Evolutionary conservation across 2,329 filamentous ascomycete genomes (phyloP), one percentile per base, ranked within the genome.

Genomic region (Aspergillus fructus): DNA sequence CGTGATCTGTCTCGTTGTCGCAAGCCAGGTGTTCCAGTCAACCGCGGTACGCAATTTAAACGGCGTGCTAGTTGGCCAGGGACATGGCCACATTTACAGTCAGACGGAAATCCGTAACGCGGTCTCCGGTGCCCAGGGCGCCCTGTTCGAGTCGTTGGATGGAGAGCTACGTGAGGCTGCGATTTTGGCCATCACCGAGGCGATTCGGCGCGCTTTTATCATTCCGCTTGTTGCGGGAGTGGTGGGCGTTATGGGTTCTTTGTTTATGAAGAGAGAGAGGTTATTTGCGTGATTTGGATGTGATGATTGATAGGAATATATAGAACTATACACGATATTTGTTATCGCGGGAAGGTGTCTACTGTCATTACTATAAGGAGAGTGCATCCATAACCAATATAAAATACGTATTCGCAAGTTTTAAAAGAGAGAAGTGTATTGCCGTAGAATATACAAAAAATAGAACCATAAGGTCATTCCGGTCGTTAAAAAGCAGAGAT

Each of bases 41-140:
- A 46, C 17, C 3, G 56, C 61, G 2, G 27, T 71, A 34, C 62
- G 64, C 1, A 63, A 64, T 2, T 69, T 79, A n/a, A 34, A 56
- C 0, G 23, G 1, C 3, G 64, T 68, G 12, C 51, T 76, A 1
- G 66, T 8, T 30, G 27, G 27, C 9, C 27, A 60, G 4, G 68
- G 68, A 2, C 56, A 64, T 1, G 70, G 24, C 24, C 56, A 64
- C 1, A 69, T 70, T 0, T 71, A 61, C 49, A 45, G 64, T 0
- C 48, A 64, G 6, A 7, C 58, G 11, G 67, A 76, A 5, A 72
- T 78, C 9, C 59, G 59, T 15, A 62, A 56, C 21, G 70, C 67
- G 4, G 66, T 76, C 13, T 68, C 72, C 0, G 73, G 74, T 4
- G 61, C 70, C 2, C 69, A 69, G 57, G 74, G 73, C 27, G 49